Conservation (phyloP, 2,329 filamentous ascomycete species). For the Arachnomyces sp. region DNA sequence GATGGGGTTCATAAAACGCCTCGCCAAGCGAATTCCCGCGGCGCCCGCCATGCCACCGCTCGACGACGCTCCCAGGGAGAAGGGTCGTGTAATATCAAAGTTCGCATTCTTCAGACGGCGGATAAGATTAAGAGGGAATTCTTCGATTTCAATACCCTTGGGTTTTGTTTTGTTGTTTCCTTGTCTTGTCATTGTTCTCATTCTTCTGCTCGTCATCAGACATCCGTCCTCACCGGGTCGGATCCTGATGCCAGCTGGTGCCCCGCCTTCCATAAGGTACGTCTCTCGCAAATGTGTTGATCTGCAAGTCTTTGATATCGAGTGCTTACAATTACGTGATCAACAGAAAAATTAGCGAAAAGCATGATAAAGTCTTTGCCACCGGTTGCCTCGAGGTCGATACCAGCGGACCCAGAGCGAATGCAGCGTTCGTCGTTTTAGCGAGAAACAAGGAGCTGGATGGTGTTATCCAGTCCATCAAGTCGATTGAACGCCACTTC, state of each 20-base stretch:
- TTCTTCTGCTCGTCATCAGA: slow-evolving; percentile 79
- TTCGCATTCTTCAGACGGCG: slow-evolving; percentile 80
- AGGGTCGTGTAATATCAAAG: slow-evolving; percentile 38
- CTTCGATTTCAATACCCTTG: slow-evolving; percentile 82
- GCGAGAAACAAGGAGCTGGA: slow-evolving; percentile 95
- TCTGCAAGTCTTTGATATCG: background rate
- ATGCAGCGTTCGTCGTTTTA: slow-evolving; percentile 91
- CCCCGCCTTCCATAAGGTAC: slow-evolving; percentile 83
- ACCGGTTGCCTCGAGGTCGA: slow-evolving; percentile 75
- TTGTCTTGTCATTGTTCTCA: slow-evolving; percentile 80
- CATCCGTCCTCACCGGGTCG: slow-evolving; percentile 76
- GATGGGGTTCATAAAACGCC: slow-evolving; percentile 49
- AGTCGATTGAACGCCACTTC: slow-evolving; percentile 97
- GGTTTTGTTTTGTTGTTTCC: slow-evolving; percentile 91
- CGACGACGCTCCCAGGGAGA: slow-evolving; percentile 40
- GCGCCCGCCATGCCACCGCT: slow-evolving; percentile 36
- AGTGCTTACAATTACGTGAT: background rate
- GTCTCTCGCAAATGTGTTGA: slow-evolving; percentile 20
- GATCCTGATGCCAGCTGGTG: slow-evolving; percentile 79
- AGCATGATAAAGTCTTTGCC: slow-evolving; percentile 93
- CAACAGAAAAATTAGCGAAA: slow-evolving; percentile 85
- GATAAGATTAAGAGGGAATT: slow-evolving; percentile 83
- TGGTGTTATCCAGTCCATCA: slow-evolving; percentile 91
- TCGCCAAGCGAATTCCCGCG: slow-evolving; percentile 45
- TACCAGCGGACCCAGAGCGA: slow-evolving; percentile 71